These are phyloP conservation scores for Kodamaea arcana DNA, from an alignment of 1,139 yeast species.

Conservation along the genomic window DNA sequence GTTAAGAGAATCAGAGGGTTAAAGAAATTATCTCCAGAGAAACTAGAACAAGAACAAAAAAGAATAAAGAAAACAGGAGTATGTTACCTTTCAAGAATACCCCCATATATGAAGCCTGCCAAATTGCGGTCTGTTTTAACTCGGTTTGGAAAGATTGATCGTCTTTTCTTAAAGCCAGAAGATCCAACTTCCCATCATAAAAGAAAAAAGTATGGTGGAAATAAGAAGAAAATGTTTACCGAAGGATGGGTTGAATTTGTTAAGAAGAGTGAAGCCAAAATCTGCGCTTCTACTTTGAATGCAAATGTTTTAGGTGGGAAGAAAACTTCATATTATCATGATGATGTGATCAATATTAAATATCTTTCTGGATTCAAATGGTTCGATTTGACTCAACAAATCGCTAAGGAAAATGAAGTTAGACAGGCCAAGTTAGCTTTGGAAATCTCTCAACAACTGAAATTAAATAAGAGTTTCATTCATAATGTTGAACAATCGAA, in stretches of 20 bases:
- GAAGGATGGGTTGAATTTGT: slow-evolving; percentile 98
- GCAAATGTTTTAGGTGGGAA: slow-evolving; percentile 91
- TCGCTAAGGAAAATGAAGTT: slow-evolving; percentile 84
- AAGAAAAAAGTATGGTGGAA: slow-evolving; percentile 88
- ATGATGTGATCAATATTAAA: slow-evolving; percentile 87
- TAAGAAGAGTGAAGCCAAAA: slow-evolving; percentile 79
- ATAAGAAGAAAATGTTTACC: slow-evolving; percentile 78
- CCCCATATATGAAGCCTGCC: slow-evolving; percentile 96
- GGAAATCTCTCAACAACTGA: slow-evolving; percentile 85
- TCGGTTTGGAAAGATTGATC: slow-evolving; percentile 80
- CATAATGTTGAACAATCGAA: slow-evolving; percentile 83
- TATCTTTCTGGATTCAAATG: slow-evolving; percentile 91
- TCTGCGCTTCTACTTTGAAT: slow-evolving; percentile 81
- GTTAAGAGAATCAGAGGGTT: slow-evolving; percentile 4
- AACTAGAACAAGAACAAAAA: slow-evolving; percentile 53
- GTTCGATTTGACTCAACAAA: slow-evolving; percentile 91
- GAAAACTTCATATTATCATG: slow-evolving; percentile 88
- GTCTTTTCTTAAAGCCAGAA: slow-evolving; percentile 86
- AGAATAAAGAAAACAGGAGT: slow-evolving; percentile 79
- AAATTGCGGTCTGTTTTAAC: slow-evolving; percentile 77
- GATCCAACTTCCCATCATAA: slow-evolving; percentile 59
- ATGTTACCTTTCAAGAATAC: slow-evolving; percentile 81
- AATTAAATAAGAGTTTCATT: slow-evolving; percentile 78
- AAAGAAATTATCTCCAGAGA: slow-evolving; percentile 49
- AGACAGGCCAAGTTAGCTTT: slow-evolving; percentile 84